Evolutionary conservation across 1,284 basidiomycete species (phyloP), one percentile per base, ranked within the genome.

Genomic region (Apiotrichum gamsii): DNA sequence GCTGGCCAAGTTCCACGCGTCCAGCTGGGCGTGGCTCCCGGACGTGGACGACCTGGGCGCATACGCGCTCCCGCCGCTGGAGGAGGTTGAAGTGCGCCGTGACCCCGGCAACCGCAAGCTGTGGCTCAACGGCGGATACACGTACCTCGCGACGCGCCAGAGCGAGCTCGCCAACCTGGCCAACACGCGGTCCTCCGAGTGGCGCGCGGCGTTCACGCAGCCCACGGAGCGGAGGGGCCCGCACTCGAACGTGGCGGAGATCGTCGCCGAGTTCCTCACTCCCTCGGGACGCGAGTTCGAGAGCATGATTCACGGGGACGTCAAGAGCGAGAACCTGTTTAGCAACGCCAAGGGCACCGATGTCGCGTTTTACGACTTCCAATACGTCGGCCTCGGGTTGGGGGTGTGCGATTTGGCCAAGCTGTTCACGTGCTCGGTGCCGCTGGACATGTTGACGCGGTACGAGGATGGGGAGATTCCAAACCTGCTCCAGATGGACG

Each of bases 341-440:
- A 39, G 40, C 18, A 46, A 25, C 3, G 15, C 13, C 6, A 15
- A 13, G 2, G 49, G 49, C 9, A 33, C 32, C 14, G 3, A 2
- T 3, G 49, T 48, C 28, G 52, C 52, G 1, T 54, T 54, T 37
- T 51, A 48, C 43, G 52, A 54, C 40, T 54, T 54, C 10, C 52
- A 54, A 36, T 54, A 54, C 21, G 52, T 51, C 43, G 52, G 52
- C 6, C 38, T 48, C 10, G 52, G 52, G 16, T 40, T 51, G 13
- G 52, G 52, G 15, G 52, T 45, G 23, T 54, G 52, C 40, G 52
- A 54, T 34, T 46, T 54, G 25, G 52, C 52, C 16, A 54, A 54
- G 43, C 46, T 54, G 18, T 54, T 51, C 24, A 54, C 52, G n/a
- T 54, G 52, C 34, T 37, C 36, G 1, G 37, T 54, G 13, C 52